phyloP scores from a whole-genome alignment of 1,284 basidiomycete species.

The Tylopilus sp. region DNA sequence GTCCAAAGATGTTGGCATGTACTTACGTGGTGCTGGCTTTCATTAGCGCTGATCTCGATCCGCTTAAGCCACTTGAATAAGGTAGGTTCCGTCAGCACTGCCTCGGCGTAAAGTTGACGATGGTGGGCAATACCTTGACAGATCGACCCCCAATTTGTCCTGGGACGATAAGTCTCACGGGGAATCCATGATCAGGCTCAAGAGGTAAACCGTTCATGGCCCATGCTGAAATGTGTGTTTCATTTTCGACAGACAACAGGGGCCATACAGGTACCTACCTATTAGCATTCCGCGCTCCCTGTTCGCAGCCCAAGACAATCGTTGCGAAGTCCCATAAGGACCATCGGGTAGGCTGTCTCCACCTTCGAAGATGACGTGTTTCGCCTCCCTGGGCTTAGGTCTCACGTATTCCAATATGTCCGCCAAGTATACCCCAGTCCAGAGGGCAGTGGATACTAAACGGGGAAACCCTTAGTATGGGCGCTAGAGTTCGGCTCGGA shows the following conservation, averaged over 20 bases:
- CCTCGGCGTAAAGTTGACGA: background rate
- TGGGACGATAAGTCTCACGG: slow-evolving; percentile 58
- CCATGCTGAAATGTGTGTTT: slow-evolving; percentile 39
- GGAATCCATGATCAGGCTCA: slow-evolving; percentile 66
- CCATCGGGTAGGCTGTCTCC: slow-evolving; percentile 60
- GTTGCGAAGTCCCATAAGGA: slow-evolving; percentile 62
- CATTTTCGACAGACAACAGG: background rate
- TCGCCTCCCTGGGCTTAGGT: slow-evolving; percentile 40
- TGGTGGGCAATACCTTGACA: slow-evolving; percentile 35
- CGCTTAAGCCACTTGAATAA: slow-evolving; percentile 53
- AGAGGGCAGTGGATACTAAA: slow-evolving; percentile 55
- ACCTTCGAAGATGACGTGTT: slow-evolving; percentile 65
- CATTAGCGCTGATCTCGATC: slow-evolving; percentile 52
- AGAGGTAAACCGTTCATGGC: slow-evolving; percentile 59
- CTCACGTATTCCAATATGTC: slow-evolving; percentile 52
- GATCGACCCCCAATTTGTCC: slow-evolving; percentile 63
- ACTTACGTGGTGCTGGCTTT: slow-evolving; percentile 54
- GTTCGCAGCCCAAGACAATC: slow-evolving; percentile 46
- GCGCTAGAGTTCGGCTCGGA: background rate
- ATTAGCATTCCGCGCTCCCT: slow-evolving; percentile 56
- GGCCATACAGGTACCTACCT: slow-evolving; percentile 15
- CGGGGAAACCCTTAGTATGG: background rate
- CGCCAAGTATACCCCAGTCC: slow-evolving; percentile 62
- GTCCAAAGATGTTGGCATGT: background rate
- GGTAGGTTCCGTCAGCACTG: background rate